These are phyloP conservation scores for Thraustochytrium sp. DNA, from an alignment of 352 stramenopile species.

Conservation along the genomic window DNA sequence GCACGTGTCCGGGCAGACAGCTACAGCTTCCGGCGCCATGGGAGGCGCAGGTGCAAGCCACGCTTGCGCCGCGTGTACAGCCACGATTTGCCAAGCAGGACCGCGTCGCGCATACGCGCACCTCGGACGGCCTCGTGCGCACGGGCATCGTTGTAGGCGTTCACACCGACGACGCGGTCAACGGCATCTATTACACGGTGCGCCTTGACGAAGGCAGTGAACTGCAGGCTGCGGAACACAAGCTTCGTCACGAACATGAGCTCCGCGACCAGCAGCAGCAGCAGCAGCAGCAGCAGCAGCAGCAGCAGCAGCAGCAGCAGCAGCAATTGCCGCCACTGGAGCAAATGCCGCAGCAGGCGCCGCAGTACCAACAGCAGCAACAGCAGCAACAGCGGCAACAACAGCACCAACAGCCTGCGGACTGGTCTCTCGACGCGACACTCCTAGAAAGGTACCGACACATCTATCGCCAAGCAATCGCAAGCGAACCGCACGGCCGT, in stretches of 20 bases:
- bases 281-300: neutral
- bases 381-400: neutral
- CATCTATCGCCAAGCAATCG: neutral
- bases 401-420: neutral
- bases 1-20: neutral
- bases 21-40: neutral
- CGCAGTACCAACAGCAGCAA: neutral
- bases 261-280: neutral
- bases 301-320: neutral
- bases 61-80: neutral
- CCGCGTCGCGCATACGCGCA: neutral
- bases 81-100: neutral
- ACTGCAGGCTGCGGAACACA: constrained; percentile 1
- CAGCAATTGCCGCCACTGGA: neutral
- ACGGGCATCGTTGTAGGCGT: neutral
- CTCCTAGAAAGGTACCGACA: neutral
- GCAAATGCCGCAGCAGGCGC: neutral
- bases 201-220: constrained; percentile 7
- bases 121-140: constrained; percentile 7
- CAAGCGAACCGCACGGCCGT: neutral
- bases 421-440: neutral
- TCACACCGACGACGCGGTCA: constrained; percentile 20
- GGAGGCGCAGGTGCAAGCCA: neutral
- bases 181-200: constrained; percentile 38
- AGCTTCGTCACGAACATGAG: neutral